Conservation (phyloP, 2,329 filamentous ascomycete species). For the Harringtonia aguacate region DNA sequence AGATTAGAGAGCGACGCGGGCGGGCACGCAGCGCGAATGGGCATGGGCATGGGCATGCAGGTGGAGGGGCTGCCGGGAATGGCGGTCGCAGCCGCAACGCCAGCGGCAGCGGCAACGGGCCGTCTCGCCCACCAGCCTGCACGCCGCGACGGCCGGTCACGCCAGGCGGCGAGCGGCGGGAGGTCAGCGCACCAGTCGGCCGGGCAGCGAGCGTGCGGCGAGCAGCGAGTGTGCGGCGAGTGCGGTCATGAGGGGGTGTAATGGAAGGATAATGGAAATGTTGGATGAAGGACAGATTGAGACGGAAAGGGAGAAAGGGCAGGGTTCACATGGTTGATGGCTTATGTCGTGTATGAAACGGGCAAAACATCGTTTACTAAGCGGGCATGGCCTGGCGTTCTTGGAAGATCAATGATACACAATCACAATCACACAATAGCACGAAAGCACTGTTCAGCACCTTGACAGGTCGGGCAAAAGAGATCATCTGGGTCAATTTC, state of each 20-base stretch:
- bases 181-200: constrained; percentile 12
- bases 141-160: constrained; percentile 9
- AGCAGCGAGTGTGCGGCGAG: constrained; percentile 4
- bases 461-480: too few relatives aligned
- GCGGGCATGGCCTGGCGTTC: neutral
- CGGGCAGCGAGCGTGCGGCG: constrained; percentile 1
- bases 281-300: too few relatives aligned
- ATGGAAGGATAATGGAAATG: neutral
- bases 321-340: neutral
- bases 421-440: too few relatives aligned
- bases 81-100: neutral
- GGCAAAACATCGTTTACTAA: constrained; percentile 1
- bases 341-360: neutral
- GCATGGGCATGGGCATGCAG: neutral
- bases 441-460: too few relatives aligned
- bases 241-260: neutral
- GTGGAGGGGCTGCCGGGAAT: neutral
- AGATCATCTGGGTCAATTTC: too few relatives aligned
- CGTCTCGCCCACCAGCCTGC: too few relatives aligned
- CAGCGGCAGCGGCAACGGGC: neutral
- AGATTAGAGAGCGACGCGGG: constrained; percentile 62
- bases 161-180: constrained; percentile 9
- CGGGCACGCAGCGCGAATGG: constrained; percentile 51
- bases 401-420: too few relatives aligned
- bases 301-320: too few relatives aligned